phyloP scores from a whole-genome alignment of 2,329 filamentous ascomycete genomes.

The Pseudogymnoascus sp. region DNA sequence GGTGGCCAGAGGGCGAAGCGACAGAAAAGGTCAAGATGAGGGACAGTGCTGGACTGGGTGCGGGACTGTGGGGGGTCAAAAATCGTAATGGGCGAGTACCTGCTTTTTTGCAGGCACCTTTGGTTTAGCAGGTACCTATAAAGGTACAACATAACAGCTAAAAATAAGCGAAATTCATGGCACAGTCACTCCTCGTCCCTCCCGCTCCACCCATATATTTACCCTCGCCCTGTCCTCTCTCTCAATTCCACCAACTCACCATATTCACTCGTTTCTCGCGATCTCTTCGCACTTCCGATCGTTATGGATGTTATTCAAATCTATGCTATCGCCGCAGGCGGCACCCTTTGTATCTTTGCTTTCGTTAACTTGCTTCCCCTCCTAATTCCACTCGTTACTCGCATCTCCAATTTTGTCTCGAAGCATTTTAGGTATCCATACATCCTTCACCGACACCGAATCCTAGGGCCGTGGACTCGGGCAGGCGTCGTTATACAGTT shows the following conservation, averaged over 20 bases:
- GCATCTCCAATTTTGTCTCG: background rate
- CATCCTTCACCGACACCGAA: background rate
- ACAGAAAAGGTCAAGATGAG: no score
- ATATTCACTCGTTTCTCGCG: background rate
- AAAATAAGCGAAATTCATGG: no score
- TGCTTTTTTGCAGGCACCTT: no score
- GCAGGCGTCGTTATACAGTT: background rate
- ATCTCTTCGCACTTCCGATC: background rate
- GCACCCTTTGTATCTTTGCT: conserved; percentile 4
- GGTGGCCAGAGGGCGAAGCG: no score
- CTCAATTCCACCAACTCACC: background rate
- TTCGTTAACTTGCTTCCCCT: conserved; percentile 1
- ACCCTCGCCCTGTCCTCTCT: background rate
- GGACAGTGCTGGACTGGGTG: no score
- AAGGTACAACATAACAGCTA: background rate
- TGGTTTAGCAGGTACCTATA: no score
- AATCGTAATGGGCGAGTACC: no score
- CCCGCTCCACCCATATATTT: background rate
- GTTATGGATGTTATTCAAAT: conserved; percentile 4
- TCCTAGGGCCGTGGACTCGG: background rate
- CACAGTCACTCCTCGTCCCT: no score
- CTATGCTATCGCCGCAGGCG: background rate
- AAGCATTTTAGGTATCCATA: conserved; percentile 7
- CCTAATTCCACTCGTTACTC: background rate
- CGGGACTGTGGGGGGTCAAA: no score